Evolutionary conservation across 1,284 basidiomycete genomes (phyloP), one percentile per base, ranked within the genome.

Genomic region (Heterobasidion irregulare): DNA sequence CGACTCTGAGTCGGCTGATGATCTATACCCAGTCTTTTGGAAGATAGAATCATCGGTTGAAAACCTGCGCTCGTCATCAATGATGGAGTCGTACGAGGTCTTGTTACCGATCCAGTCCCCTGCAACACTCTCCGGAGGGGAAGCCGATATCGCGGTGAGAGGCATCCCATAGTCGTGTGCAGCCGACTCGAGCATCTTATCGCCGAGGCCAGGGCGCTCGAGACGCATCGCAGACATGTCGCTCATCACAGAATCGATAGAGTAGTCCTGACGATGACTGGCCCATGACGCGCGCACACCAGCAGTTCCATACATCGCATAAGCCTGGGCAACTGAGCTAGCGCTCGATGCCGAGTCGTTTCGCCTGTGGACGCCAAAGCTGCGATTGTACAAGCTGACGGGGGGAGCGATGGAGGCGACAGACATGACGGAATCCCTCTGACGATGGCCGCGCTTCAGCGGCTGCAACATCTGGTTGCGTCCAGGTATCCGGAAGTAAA

Each of bases 171-270:
- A 76, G 50, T 85, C 83, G 7, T 70, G 73, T 26, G 26, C 26
- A n/a, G 72, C 72, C 16, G 74, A 79, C 34, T 87, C 82, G 63
- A 94, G 91, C 91, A 94, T 93, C 75, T 92, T 90, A 64, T 93
- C 92, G 0, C 92, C 90, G 2, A 94, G 68, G 2, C 84, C 89
- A 2, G 91, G 91, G 18, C 91, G 77, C 2, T 75, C 83, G 3
- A 89, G 66, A 9, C 77, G 75, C 58, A 73, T 69, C 2, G 72
- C 75, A 2, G 85, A 85, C 59, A 79, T 79, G 53, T 84, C 80
- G 56, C 88, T 92, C 61, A 76, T 69, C 38, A 79, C 66, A 0
- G 88, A 92, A 58, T 89, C 88, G 2, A 75, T 64, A 0, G 86
- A 89, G 18, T 68, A 64, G 15, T 84, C 79, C n/a, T 75, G 77